Percentiles rank a stretch among this genome's conserved stretches.
Conservation (phyloP, 768 basidiomycete genomes). For the Daedalea quercina region DNA sequence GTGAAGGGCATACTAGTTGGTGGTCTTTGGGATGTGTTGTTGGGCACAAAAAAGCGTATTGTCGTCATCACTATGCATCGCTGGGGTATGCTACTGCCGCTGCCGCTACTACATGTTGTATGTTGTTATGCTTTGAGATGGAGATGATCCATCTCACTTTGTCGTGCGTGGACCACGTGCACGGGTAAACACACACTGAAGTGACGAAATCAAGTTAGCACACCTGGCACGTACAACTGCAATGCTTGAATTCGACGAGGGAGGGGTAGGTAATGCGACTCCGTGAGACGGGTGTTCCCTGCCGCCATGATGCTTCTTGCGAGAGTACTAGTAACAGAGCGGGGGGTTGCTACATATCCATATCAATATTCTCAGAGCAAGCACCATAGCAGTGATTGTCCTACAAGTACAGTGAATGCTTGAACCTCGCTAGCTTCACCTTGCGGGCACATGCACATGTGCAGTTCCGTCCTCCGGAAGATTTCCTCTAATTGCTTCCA, state of each 20-base stretch:
- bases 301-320: too few species aligned
- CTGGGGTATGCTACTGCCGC: not conserved
- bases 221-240: too few species aligned
- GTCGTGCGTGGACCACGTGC: not conserved
- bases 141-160: not conserved
- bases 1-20: not conserved
- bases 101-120: not conserved
- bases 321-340: too few species aligned
- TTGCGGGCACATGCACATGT: not conserved
- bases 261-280: too few species aligned
- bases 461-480: not conserved
- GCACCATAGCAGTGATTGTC: too few species aligned
- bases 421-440: not conserved
- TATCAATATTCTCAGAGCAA: too few species aligned
- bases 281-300: too few species aligned
- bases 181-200: too few species aligned
- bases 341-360: too few species aligned
- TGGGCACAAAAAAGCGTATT: not conserved
- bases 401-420: not conserved
- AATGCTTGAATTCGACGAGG: too few species aligned
- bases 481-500: not conserved
- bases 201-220: too few species aligned
- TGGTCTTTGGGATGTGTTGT: not conserved
- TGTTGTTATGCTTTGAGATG: not conserved
- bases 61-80: not conserved